Evolutionary conservation across 1,284 basidiomycete species (phyloP).

Genomic region (Cutaneotrichosporon cyanovorans): DNA sequence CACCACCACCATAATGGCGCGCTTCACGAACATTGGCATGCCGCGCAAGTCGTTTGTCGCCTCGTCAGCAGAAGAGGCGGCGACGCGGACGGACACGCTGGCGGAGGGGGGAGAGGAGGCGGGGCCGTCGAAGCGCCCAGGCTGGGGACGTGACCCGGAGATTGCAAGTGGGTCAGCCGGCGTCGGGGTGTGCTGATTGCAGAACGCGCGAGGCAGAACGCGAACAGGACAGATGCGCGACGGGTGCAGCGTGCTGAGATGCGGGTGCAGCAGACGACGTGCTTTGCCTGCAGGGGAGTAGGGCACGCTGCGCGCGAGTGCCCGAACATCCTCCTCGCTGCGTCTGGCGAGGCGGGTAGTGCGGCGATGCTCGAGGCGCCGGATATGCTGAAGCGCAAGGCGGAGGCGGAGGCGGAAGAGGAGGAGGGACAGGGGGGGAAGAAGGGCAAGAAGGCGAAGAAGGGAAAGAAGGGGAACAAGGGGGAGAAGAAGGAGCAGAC

Average conservation of each 20-base stretch:
- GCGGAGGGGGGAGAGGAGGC: neutral
- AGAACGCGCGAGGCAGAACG: slow-evolving; percentile 29
- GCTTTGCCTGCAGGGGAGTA: slow-evolving; percentile 77
- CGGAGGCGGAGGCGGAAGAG: slow-evolving; percentile 11
- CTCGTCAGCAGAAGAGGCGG: slow-evolving; percentile 40
- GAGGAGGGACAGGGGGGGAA: slow-evolving; percentile 15
- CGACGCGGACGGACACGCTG: neutral
- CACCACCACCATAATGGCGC: slow-evolving; percentile 31
- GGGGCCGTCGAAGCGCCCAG: slow-evolving; percentile 16
- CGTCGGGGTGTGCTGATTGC: neutral
- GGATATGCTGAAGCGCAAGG: slow-evolving; percentile 7
- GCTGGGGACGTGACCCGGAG: slow-evolving; percentile 38
- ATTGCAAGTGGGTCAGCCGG: slow-evolving; percentile 37
- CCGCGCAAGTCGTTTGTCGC: slow-evolving; percentile 39
- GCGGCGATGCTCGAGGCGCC: slow-evolving; percentile 22
- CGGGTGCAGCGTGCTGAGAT: slow-evolving; percentile 57
- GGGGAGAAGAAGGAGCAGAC: slow-evolving; percentile 6
- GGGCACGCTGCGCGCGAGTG: slow-evolving; percentile 83
- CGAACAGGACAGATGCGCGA: slow-evolving; percentile 52
- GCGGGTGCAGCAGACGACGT: slow-evolving; percentile 60
- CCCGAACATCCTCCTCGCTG: slow-evolving; percentile 51
- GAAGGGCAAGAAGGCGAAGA: slow-evolving; percentile 18
- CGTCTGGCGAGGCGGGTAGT: slow-evolving; percentile 14
- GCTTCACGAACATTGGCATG: slow-evolving; percentile 46
- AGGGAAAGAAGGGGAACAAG: slow-evolving; percentile 13